These are phyloP conservation scores for Syzygium oleosum DNA, from an alignment of 345 rosid genomes.

Conservation along the genomic window DNA sequence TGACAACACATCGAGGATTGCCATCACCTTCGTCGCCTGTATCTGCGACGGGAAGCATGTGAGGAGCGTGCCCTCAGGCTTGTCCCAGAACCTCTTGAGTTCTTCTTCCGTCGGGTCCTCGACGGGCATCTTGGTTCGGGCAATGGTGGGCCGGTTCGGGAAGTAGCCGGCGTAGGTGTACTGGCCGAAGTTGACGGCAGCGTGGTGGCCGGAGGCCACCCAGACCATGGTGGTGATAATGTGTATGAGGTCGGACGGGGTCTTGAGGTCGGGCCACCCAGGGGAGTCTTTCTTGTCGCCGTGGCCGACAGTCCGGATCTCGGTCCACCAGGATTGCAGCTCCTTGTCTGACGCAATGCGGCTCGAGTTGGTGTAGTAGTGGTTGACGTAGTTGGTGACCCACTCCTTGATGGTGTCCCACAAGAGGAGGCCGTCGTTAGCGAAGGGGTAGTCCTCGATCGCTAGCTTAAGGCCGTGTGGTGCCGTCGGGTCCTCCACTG, in stretches of 20 bases:
- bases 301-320: slow-evolving; percentile 31
- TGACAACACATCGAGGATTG: slow-evolving; percentile 27
- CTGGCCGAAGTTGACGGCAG: slow-evolving; percentile 39
- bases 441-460: slow-evolving; percentile 25
- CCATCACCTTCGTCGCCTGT: slow-evolving; percentile 34
- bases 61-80: slow-evolving; percentile 31
- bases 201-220: slow-evolving; percentile 38
- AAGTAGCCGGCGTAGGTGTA: slow-evolving; percentile 24
- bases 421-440: slow-evolving; percentile 20
- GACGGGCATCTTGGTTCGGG: slow-evolving; percentile 25
- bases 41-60: slow-evolving; percentile 32
- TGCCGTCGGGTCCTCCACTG: slow-evolving; percentile 9
- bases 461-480: slow-evolving; percentile 20
- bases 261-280: slow-evolving; percentile 41
- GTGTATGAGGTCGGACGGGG: slow-evolving; percentile 22
- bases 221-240: slow-evolving; percentile 25
- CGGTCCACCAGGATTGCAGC: slow-evolving; percentile 31
- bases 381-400: slow-evolving; percentile 12
- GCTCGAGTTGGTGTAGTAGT: slow-evolving; percentile 12
- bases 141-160: slow-evolving; percentile 29
- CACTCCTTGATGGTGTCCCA: slow-evolving; percentile 21
- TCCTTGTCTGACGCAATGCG: slow-evolving; percentile 12
- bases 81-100: slow-evolving; percentile 20
- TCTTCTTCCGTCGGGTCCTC: slow-evolving; percentile 25
- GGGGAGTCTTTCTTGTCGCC: slow-evolving; percentile 38